A percentile compares a stretch with the other conserved stretches of the same genome.
phyloP scores from a whole-genome alignment of 73 alveolate species.

The Paraurostyla sp. region DNA sequence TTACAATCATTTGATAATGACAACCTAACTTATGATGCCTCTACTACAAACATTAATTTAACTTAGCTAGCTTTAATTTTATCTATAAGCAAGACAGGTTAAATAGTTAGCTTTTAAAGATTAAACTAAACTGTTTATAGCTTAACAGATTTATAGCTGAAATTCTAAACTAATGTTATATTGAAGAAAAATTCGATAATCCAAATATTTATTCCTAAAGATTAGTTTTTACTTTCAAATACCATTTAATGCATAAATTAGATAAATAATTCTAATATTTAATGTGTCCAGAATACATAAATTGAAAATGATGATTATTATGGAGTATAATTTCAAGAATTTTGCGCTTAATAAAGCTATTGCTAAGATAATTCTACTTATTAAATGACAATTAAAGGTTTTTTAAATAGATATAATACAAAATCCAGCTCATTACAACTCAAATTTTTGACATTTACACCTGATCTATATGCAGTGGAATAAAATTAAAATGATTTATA shows the following conservation, averaged over 20 bases:
- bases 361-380: neutral
- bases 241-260: neutral
- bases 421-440: neutral
- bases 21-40: too few species aligned
- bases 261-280: neutral
- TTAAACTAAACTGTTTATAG: neutral
- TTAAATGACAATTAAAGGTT: neutral
- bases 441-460: neutral
- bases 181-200: neutral
- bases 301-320: neutral
- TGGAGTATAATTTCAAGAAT: neutral
- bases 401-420: slow-evolving; percentile 10
- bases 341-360: neutral
- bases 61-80: neutral
- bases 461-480: neutral
- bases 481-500: neutral
- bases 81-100: neutral
- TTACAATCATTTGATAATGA: too few species aligned
- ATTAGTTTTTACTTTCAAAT: neutral
- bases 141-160: neutral
- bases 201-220: neutral
- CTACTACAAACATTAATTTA: neutral
- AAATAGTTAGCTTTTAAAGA: neutral
- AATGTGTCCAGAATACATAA: neutral
- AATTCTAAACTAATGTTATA: neutral